Evolutionary conservation across 371 early-diverging fungal species (phyloP).

Genomic region (Nematocida displodere): DNA sequence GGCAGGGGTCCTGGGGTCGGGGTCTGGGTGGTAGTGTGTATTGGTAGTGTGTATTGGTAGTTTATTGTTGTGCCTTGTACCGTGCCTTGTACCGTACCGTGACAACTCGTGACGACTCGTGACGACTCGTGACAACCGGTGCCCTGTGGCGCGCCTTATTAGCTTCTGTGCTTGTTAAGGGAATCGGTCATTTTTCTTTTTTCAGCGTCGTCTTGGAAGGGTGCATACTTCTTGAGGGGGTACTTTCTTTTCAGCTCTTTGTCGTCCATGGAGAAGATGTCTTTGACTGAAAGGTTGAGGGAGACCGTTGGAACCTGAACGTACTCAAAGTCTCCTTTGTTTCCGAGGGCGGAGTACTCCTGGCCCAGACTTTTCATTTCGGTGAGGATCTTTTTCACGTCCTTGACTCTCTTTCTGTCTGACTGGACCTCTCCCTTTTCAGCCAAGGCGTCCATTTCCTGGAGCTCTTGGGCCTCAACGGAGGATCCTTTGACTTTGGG

Average conservation of each 20-base stretch:
- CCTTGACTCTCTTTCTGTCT: slow-evolving; percentile 1
- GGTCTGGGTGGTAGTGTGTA: too few relatives aligned
- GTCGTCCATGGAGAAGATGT: slow-evolving; percentile 38
- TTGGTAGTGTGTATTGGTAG: too few relatives aligned
- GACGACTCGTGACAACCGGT: too few relatives aligned
- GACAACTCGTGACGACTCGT: too few relatives aligned
- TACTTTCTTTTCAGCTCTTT: slow-evolving; percentile 17
- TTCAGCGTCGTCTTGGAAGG: slow-evolving; percentile 17
- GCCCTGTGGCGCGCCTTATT: too few relatives aligned
- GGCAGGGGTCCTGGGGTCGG: too few relatives aligned
- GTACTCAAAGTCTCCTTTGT: slow-evolving; percentile 29
- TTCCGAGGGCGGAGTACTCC: slow-evolving; percentile 21
- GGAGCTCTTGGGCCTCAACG: slow-evolving; percentile 36
- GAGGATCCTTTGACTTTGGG: slow-evolving; percentile 32
- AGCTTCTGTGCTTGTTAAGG: too few relatives aligned
- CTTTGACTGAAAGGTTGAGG: slow-evolving; percentile 12
- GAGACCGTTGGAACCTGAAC: slow-evolving; percentile 4
- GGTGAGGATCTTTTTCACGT: slow-evolving; percentile 13
- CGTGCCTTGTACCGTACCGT: too few relatives aligned
- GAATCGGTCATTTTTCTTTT: background rate
- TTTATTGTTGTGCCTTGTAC: too few relatives aligned
- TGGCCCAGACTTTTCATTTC: slow-evolving; percentile 34
- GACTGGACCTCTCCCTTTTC: slow-evolving; percentile 1
- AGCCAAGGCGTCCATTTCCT: slow-evolving; percentile 27
- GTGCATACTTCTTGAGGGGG: slow-evolving; percentile 41